Evolutionary conservation across 306 rosid genomes (phyloP), one percentile per base, ranked within the genome.

Genomic region (Mucuna pruriens): DNA sequence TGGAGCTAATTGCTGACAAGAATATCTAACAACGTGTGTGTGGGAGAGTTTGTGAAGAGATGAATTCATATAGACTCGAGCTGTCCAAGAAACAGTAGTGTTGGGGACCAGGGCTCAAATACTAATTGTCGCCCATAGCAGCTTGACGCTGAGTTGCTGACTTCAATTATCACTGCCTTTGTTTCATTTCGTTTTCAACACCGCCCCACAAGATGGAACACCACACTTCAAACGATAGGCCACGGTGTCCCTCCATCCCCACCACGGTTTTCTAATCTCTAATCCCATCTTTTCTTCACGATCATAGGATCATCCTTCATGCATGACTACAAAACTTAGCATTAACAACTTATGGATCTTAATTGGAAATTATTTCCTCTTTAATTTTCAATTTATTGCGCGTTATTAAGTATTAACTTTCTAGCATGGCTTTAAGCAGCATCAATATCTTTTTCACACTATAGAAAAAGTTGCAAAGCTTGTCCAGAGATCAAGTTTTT

Each of bases 101-200:
- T 31, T 52, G 71, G 81, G 85, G 67, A 75, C 85, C 85, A 75
- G 31, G 61, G 25, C 45, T 62, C 22, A 55, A 55, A 68, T 66
- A 75, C 85, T 45, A 34, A 10, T 67, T 66, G 81, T 75, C 72
- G 17, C 72, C 45, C 64, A 48, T 1, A 45, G 42, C 34, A 55
- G 51, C 42, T 66, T 54, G 71, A 55, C 5, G 66, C 15, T 74
- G 66, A 20, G 39, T 29, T 48, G 31, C 40, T 36, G 40, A 40
- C 57, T 58, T 82, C 82, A 76, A 82, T 76, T 76, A 60, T 69
- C 46, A 63, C 46, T 73, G 15, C 48, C 75, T 66, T 66, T 66
- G 55, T 31, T 31, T 36, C 26, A 40, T 65, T 40, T 65, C 71
- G 9, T 65, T 65, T 65, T 65, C 71, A 38, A 19, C 71, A 38